A percentile compares a stretch with the other conserved stretches of the same genome.
These are phyloP conservation scores for Fusarium concolor DNA, from an alignment of 2,329 filamentous ascomycete genomes.

Conservation along the genomic window DNA sequence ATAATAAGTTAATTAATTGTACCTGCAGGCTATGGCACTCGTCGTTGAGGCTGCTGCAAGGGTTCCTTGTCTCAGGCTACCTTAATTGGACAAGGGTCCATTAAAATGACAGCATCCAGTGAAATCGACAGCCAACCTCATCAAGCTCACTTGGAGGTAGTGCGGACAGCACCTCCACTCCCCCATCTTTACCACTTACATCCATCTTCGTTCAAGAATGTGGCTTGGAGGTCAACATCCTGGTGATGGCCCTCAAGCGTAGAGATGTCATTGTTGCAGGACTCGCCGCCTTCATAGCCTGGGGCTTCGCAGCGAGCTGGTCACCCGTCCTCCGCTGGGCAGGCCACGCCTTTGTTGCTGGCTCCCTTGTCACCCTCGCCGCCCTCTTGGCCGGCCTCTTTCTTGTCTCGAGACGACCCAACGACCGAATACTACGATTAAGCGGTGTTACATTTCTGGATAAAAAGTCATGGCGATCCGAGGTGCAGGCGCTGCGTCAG, in stretches of 20 bases:
- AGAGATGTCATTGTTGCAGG: slow-evolving; percentile 77
- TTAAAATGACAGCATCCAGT: slow-evolving; percentile 42
- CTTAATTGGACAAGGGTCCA: slow-evolving; percentile 36
- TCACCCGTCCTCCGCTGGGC: slow-evolving; percentile 85
- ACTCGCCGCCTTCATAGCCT: slow-evolving; percentile 81
- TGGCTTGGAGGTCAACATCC: slow-evolving; percentile 46
- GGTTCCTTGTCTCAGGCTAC: slow-evolving; percentile 31
- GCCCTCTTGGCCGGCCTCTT: slow-evolving; percentile 69
- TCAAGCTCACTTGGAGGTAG: neutral
- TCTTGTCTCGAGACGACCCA: slow-evolving; percentile 62
- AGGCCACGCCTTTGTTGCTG: slow-evolving; percentile 83
- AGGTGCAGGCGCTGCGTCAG: slow-evolving; percentile 73
- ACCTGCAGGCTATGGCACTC: slow-evolving; percentile 18
- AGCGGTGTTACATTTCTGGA: slow-evolving; percentile 69
- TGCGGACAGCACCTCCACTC: slow-evolving; percentile 23
- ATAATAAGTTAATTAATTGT: slow-evolving; percentile 2
- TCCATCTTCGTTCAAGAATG: slow-evolving; percentile 48
- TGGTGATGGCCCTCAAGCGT: slow-evolving; percentile 76
- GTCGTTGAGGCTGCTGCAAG: slow-evolving; percentile 17
- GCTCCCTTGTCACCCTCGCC: slow-evolving; percentile 68
- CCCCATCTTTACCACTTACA: slow-evolving; percentile 34
- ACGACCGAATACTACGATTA: slow-evolving; percentile 55
- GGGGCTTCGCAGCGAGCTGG: slow-evolving; percentile 88
- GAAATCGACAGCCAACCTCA: slow-evolving; percentile 42
- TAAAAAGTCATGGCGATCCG: slow-evolving; percentile 73